These are phyloP conservation scores for Populus deltoides DNA, from an alignment of 345 rosid genomes.

Conservation along the genomic window DNA sequence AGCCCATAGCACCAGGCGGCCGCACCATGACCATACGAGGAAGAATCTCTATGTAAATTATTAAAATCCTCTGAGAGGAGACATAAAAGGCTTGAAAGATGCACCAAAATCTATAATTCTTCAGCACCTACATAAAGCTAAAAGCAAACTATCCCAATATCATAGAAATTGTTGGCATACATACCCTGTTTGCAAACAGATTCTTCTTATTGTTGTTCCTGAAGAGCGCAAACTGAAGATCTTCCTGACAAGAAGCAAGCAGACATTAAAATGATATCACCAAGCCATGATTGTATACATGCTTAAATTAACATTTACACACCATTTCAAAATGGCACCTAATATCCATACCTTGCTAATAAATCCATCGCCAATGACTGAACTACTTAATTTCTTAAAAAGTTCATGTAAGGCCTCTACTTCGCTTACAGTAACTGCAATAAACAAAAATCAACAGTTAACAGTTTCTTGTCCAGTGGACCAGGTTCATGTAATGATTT, in stretches of 20 bases:
- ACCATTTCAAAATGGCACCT: not conserved
- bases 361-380: constrained; percentile 69
- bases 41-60: too few relatives aligned
- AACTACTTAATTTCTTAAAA: constrained; percentile 78
- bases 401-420: constrained; percentile 79
- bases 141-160: not conserved
- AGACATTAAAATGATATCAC: not conserved
- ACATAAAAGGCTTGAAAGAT: too few relatives aligned
- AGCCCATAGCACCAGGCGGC: not conserved
- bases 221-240: constrained; percentile 85
- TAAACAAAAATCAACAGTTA: not conserved
- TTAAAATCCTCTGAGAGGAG: too few relatives aligned
- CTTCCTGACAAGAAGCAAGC: constrained; percentile 52
- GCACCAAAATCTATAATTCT: too few relatives aligned
- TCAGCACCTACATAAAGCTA: too few relatives aligned
- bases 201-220: constrained; percentile 63
- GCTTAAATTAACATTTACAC: not conserved
- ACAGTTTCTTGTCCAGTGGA: not conserved
- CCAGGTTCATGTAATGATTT: too few relatives aligned
- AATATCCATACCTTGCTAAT: constrained; percentile 66
- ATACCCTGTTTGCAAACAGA: constrained; percentile 87
- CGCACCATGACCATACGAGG: too few relatives aligned
- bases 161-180: not conserved
- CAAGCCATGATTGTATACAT: not conserved
- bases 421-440: constrained; percentile 72